Conservation (phyloP, 164 flowering plant species). For the Berberis thunbergii region DNA sequence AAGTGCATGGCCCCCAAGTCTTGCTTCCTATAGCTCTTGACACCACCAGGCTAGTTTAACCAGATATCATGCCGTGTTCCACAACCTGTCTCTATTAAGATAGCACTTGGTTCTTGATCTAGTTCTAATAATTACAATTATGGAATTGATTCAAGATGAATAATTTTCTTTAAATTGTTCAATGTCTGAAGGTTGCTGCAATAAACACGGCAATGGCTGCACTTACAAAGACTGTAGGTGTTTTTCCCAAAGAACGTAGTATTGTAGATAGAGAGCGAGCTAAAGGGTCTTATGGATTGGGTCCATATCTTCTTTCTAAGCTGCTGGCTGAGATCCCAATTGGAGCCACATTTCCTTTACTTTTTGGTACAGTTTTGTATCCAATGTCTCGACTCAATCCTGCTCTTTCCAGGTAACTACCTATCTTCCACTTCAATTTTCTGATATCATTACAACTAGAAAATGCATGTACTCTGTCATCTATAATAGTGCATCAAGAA, state of each 20-base stretch:
- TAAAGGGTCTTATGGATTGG: slow-evolving; percentile 77
- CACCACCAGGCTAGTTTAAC: too few species aligned
- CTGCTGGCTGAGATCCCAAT: slow-evolving; percentile 85
- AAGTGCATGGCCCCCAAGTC: too few species aligned
- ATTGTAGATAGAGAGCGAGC: slow-evolving; percentile 93
- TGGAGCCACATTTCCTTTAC: slow-evolving; percentile 93
- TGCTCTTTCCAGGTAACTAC: slow-evolving; percentile 48
- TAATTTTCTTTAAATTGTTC: slow-evolving; percentile 1
- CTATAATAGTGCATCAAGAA: too few species aligned
- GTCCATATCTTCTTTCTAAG: slow-evolving; percentile 89
- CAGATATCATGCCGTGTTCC: too few species aligned
- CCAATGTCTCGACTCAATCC: slow-evolving; percentile 99
- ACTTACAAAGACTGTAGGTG: slow-evolving; percentile 89
- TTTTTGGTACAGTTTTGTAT: slow-evolving; percentile 84
- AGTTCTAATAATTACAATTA: background rate
- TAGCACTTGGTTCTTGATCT: background rate
- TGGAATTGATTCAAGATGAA: background rate
- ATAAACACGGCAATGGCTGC: slow-evolving; percentile 99
- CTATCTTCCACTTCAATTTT: background rate
- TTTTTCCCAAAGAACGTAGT: slow-evolving; percentile 91
- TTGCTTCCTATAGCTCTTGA: too few species aligned
- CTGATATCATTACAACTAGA: background rate
- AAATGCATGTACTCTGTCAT: background rate
- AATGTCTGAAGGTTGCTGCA: slow-evolving; percentile 66
- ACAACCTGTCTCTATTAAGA: background rate